Percentiles rank a stretch among this genome's conserved stretches.
phyloP scores from a whole-genome alignment of 805 yeast genomes.

The Lipomyces japonicus region DNA sequence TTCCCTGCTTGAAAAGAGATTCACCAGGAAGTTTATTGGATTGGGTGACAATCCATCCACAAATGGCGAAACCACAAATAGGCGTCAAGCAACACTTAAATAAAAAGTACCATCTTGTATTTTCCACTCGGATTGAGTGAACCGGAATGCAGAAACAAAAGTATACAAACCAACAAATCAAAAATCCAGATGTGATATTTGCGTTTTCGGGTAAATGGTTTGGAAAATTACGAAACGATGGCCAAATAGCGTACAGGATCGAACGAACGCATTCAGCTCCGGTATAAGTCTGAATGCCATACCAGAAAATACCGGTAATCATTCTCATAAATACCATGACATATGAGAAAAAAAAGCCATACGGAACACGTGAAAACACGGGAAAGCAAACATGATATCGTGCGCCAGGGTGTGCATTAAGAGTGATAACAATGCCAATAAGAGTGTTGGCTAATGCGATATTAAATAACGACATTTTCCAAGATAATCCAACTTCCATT shows the following conservation, averaged over 20 bases:
- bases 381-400: conserved; percentile 52
- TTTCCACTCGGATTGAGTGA: conserved; percentile 15
- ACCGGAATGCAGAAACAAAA: conserved; percentile 14
- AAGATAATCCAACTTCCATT: conserved; percentile 44
- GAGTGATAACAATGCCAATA: conserved; percentile 41
- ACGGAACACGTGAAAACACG: conserved; percentile 43
- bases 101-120: conserved; percentile 14
- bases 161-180: conserved; percentile 9
- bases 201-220: conserved; percentile 9
- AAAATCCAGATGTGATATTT: conserved; percentile 11
- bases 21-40: conserved; percentile 6
- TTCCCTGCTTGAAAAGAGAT: conserved; percentile 2
- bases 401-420: conserved; percentile 48
- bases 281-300: conserved; percentile 77
- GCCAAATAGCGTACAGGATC: conserved; percentile 50
- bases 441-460: conserved; percentile 43
- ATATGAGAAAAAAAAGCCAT: conserved; percentile 46
- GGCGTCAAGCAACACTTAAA: conserved; percentile 65
- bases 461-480: conserved; percentile 45
- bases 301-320: conserved; percentile 85
- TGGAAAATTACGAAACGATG: conserved; percentile 10
- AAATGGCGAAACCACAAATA: conserved; percentile 69
- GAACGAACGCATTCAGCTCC: conserved; percentile 73
- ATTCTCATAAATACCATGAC: conserved; percentile 65
- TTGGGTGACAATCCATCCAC: conserved; percentile 62